Base-by-base conservation (phyloP, 306 rosid genomes). In the Pyrus bretschneideri region DNA sequence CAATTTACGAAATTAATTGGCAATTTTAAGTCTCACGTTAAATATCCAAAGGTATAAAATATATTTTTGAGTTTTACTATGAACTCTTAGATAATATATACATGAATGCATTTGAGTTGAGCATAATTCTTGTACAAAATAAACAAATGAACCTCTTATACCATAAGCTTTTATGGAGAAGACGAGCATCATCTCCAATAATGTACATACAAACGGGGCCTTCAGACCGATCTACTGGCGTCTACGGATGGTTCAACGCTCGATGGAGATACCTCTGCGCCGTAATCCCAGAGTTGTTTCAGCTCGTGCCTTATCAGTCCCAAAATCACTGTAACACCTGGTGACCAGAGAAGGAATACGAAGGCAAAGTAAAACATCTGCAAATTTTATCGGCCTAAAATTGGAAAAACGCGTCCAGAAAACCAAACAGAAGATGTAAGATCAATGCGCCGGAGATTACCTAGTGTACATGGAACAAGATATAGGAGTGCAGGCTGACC, bases 401-500 rank as follows among this genome's bases (percentile, higher is more conserved):
- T 57, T 12, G 19, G 33, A n/a, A 68, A 55, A 10, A 59, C 58
- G 23, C 1, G 22, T 46, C 11, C 30, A 67, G 6, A n/a, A 72
- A 27, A 67, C 29, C 10, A 44, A 45, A 40, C 52, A 54, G 59
- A 83, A 45, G 19, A 55, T 22, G 63, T 19, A 49, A 54, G 67
- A 62, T 29, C 67, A 4, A 40, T 33, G 21, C 33, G 6, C 21
- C 11, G 66, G 19, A 69, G 58, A 70, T 86, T 91, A 91, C 98
- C 98, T 81, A 94, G 87, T 67, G 98, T 94, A 70, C 97, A 94
- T 46, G 98, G 98, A 80, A 94, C 98, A 54, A 94, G 97, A 86
- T 94, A 94, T 27, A 94, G 98, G 6, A 94, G 97, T 69, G 98
- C 98, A 61, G 98, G 98, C 78, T 94, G 98, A 73, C 98, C 98